phyloP scores from a whole-genome alignment of 192 early-diverging fungal species.

The Backusella mclennaniae region DNA sequence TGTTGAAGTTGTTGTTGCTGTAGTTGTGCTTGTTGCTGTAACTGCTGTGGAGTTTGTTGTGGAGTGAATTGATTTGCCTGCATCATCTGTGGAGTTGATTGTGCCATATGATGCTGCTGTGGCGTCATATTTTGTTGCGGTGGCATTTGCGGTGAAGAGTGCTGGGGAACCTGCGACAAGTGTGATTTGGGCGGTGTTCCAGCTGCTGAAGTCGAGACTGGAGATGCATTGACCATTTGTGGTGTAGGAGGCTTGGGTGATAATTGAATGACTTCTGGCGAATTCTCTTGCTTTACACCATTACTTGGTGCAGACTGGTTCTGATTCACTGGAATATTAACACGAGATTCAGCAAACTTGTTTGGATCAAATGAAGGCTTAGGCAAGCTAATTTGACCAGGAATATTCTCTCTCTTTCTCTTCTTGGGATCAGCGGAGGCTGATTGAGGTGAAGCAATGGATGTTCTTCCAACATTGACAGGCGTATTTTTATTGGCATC shows the following conservation, averaged over 20 bases:
- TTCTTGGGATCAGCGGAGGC: conserved; percentile 29
- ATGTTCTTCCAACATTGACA: not conserved
- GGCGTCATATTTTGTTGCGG: not conserved
- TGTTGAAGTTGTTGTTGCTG: not conserved
- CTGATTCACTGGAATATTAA: not conserved
- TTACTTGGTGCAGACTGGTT: not conserved
- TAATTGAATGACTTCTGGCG: not conserved
- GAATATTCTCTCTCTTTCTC: conserved; percentile 38
- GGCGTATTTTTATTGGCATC: not conserved
- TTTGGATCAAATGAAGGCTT: conserved; percentile 28
- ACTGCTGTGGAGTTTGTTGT: conserved; percentile 9
- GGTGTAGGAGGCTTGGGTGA: conserved; percentile 8
- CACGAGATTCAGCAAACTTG: conserved; percentile 24
- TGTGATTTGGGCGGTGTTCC: conserved; percentile 27
- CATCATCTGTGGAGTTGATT: not conserved
- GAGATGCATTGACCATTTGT: not conserved
- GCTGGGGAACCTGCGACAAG: not conserved
- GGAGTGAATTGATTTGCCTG: not conserved
- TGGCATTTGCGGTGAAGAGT: not conserved
- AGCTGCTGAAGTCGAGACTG: not conserved
- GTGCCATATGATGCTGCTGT: not conserved
- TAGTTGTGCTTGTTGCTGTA: not conserved
- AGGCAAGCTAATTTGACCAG: conserved; percentile 31
- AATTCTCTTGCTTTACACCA: not conserved
- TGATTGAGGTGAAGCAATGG: conserved; percentile 18